Conservation (phyloP, 1,284 basidiomycete species). For the Melampsora abietis-canadensis region DNA sequence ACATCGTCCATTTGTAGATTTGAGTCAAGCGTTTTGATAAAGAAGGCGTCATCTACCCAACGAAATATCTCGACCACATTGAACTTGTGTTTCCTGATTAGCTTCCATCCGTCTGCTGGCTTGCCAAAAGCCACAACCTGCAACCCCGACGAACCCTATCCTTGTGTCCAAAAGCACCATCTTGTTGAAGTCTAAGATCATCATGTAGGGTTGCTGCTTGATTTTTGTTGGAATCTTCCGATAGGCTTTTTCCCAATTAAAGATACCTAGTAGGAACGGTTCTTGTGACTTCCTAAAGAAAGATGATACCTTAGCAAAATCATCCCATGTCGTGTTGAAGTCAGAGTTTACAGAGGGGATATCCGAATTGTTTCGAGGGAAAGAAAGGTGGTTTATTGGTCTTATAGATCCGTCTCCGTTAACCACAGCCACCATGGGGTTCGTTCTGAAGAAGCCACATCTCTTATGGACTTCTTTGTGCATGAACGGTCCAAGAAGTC, state of each 20-base stretch:
- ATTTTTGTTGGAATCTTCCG: conserved; percentile 2
- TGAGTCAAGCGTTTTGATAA: background rate
- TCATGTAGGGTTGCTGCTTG: background rate
- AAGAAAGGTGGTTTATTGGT: conserved; percentile 12
- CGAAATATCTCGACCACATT: no score
- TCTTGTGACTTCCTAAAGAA: background rate
- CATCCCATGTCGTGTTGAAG: conserved; percentile 8
- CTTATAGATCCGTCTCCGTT: conserved; percentile 1
- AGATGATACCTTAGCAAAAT: background rate
- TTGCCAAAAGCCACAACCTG: background rate
- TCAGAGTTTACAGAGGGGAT: conserved; percentile 15
- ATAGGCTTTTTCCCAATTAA: no score
- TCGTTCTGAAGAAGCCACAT: no score
- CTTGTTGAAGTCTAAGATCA: background rate
- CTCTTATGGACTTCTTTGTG: background rate
- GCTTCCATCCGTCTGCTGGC: background rate
- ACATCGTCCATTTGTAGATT: background rate
- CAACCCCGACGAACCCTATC: background rate
- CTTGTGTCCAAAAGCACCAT: background rate
- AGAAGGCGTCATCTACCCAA: background rate
- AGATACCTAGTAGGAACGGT: background rate
- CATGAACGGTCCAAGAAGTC: background rate
- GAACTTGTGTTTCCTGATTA: background rate
- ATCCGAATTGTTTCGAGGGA: background rate
- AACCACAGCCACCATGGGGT: background rate